phyloP scores from a whole-genome alignment of 495 filamentous ascomycete species.

The Podospora pseudoanserina region DNA sequence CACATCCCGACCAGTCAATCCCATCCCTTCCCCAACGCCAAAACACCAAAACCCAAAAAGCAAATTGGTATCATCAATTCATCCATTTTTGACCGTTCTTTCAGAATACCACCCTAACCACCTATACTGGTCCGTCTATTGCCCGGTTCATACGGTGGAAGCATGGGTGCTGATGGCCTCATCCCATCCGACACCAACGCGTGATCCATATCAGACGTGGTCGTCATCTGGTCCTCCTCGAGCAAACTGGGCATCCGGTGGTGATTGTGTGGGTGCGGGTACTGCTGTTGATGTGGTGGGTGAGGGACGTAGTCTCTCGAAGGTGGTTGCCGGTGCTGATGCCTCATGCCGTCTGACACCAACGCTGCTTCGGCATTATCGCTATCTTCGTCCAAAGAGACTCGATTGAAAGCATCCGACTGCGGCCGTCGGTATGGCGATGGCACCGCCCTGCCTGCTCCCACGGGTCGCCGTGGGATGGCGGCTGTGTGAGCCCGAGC shows the following conservation, averaged over 20 bases:
- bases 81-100: neutral
- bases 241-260: conserved; percentile 26
- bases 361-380: conserved; percentile 25
- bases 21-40: conserved; percentile 32
- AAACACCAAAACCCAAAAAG: neutral
- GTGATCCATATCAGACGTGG: conserved; percentile 19
- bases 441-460: neutral
- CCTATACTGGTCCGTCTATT: conserved; percentile 34
- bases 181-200: conserved; percentile 39
- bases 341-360: conserved; percentile 28
- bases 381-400: conserved; percentile 24
- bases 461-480: conserved; percentile 17
- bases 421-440: neutral
- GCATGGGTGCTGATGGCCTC: conserved; percentile 21
- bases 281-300: neutral
- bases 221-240: conserved; percentile 23
- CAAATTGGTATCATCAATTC: neutral
- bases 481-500: neutral
- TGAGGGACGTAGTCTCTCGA: neutral
- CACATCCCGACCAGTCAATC: conserved; percentile 29
- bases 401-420: conserved; percentile 5
- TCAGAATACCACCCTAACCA: conserved; percentile 18
- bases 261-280: neutral
- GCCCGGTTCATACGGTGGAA: conserved; percentile 23
- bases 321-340: conserved; percentile 4